Evolutionary conservation across 768 basidiomycete species (phyloP).

Genomic region (Russula griseocarnosa): DNA sequence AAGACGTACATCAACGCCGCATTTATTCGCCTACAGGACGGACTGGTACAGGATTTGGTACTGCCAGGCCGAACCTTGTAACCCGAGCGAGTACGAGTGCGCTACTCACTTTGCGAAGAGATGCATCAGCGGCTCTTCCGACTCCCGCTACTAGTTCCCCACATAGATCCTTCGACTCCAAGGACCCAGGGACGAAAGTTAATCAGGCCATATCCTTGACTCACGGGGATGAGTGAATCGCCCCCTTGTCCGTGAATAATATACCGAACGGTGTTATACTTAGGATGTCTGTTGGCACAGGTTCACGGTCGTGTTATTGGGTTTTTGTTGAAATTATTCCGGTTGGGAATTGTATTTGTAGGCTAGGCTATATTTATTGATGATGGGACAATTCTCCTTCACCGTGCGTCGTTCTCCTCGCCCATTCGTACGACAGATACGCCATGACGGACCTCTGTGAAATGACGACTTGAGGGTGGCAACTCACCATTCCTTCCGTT

Average conservation of each 20-base stretch:
- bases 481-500: too few species aligned
- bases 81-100: background rate
- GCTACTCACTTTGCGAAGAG: background rate
- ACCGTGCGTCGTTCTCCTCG: too few species aligned
- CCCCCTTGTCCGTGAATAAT: background rate
- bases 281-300: too few species aligned
- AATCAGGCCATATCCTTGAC: background rate
- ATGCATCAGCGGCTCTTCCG: background rate
- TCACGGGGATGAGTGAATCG: background rate
- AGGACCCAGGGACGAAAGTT: background rate
- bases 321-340: too few species aligned
- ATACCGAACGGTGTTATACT: too few species aligned
- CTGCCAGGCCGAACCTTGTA: background rate
- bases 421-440: too few species aligned
- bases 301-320: too few species aligned
- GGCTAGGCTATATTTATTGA: too few species aligned
- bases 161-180: background rate
- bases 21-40: background rate
- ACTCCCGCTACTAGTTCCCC: background rate
- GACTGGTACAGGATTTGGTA: background rate
- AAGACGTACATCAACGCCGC: background rate
- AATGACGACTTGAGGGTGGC: too few species aligned
- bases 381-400: too few species aligned
- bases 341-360: too few species aligned
- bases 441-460: too few species aligned